Conservation (phyloP, 1,284 basidiomycete genomes). For the Malassezia globosa region DNA sequence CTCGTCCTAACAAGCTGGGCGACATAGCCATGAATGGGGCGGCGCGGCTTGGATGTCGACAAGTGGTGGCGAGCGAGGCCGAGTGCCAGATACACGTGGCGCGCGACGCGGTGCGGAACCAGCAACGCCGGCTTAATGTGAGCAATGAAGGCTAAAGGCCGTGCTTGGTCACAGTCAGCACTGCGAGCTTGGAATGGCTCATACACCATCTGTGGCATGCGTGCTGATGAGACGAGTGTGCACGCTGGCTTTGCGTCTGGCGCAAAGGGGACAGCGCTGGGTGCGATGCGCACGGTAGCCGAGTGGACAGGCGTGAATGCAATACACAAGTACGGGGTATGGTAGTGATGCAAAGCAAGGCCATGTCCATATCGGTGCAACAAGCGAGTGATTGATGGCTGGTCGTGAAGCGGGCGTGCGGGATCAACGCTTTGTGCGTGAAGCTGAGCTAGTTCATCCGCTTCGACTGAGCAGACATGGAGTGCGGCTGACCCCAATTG, state of each 20-base stretch:
- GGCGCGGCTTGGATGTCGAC: not conserved
- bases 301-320: not conserved
- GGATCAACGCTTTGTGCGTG: not conserved
- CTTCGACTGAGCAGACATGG: not conserved
- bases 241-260: not conserved
- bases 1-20: not conserved
- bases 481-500: not conserved
- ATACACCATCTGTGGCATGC: not conserved
- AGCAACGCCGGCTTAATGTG: not conserved
- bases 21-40: not conserved
- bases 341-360: constrained; percentile 3
- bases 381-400: not conserved
- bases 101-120: constrained; percentile 7
- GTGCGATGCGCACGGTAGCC: constrained; percentile 9
- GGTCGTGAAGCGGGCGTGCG: too few relatives aligned
- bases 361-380: constrained; percentile 5
- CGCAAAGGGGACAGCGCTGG: not conserved
- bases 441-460: not conserved
- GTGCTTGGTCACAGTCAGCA: not conserved
- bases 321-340: constrained; percentile 5
- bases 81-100: not conserved
- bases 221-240: not conserved
- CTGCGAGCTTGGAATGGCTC: not conserved
- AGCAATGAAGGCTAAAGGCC: constrained; percentile 8
- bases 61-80: not conserved